Percentiles rank a stretch among this genome's conserved stretches.
Evolutionary conservation across 2,329 filamentous ascomycete species (phyloP).

Genomic region (Aspergillus sp.): DNA sequence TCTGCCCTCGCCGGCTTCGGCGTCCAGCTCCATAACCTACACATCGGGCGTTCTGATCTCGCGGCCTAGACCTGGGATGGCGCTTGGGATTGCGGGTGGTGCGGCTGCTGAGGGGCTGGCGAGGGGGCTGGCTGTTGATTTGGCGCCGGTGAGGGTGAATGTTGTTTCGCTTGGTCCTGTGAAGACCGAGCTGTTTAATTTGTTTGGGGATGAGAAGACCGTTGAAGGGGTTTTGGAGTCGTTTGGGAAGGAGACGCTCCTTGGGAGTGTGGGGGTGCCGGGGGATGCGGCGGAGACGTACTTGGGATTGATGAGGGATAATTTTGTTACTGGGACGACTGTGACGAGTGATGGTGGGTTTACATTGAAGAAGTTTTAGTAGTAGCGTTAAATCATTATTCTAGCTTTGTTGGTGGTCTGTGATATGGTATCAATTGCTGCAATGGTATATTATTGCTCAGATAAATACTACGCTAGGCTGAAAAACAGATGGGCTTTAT

Average conservation of each 20-base stretch:
- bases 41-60: background rate
- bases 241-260: slow-evolving; percentile 19
- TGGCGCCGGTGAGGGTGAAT: slow-evolving; percentile 47
- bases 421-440: background rate
- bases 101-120: slow-evolving; percentile 32
- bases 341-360: slow-evolving; percentile 39
- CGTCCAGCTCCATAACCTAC: background rate
- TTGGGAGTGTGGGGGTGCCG: slow-evolving; percentile 26
- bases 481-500: background rate
- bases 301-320: slow-evolving; percentile 46
- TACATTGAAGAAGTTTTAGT: slow-evolving; percentile 22
- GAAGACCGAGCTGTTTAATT: slow-evolving; percentile 39
- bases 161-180: slow-evolving; percentile 43
- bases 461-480: background rate
- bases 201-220: background rate
- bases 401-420: background rate
- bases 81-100: background rate
- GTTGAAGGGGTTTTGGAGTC: slow-evolving; percentile 29
- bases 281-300: slow-evolving; percentile 47
- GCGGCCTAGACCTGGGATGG: background rate
- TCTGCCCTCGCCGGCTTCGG: background rate
- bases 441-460: background rate
- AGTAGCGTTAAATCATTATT: too few relatives aligned
- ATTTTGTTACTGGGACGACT: slow-evolving; percentile 37
- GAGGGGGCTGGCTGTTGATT: slow-evolving; percentile 41